Percentiles rank a stretch among this genome's conserved stretches.
Evolutionary conservation across 805 yeast genomes (phyloP).

Genomic region (Suhomyces sp.): DNA sequence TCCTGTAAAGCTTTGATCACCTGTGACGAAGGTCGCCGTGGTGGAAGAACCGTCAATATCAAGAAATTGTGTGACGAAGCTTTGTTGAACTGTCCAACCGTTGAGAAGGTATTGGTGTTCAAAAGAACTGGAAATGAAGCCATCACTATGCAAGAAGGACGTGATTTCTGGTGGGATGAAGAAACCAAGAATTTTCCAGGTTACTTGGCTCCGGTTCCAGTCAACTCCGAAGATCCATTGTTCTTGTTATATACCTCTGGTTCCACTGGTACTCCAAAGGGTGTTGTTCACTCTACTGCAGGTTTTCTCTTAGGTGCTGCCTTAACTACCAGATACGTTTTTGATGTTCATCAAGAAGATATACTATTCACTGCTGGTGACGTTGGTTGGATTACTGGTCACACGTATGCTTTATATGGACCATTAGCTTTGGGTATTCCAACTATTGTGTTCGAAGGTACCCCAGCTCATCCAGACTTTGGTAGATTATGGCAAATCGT

Average conservation of each 20-base stretch:
- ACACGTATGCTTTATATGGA: slow-evolving; percentile 78
- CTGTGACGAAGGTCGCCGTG: slow-evolving; percentile 79
- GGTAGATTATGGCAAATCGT: slow-evolving; percentile 80
- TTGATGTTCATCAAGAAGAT: slow-evolving; percentile 74
- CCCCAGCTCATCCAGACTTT: slow-evolving; percentile 80
- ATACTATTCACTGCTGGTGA: slow-evolving; percentile 84
- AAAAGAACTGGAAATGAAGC: slow-evolving; percentile 66
- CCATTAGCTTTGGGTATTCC: slow-evolving; percentile 76
- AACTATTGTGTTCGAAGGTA: slow-evolving; percentile 79
- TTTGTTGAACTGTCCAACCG: slow-evolving; percentile 60
- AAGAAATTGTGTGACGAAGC: slow-evolving; percentile 85
- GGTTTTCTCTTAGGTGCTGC: slow-evolving; percentile 76
- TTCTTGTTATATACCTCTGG: slow-evolving; percentile 83
- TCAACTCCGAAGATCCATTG: slow-evolving; percentile 76
- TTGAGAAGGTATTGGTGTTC: slow-evolving; percentile 66
- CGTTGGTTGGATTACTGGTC: slow-evolving; percentile 91
- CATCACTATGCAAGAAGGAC: slow-evolving; percentile 47
- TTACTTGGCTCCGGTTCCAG: slow-evolving; percentile 71
- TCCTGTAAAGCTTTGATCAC: slow-evolving; percentile 70
- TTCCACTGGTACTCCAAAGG: slow-evolving; percentile 87
- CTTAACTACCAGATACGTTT: slow-evolving; percentile 69
- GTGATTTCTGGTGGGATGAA: slow-evolving; percentile 78
- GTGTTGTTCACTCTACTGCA: slow-evolving; percentile 78
- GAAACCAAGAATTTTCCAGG: slow-evolving; percentile 64
- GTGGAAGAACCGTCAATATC: slow-evolving; percentile 77